Base-by-base conservation (phyloP, 2,329 filamentous ascomycete species). In the Phyllosticta citribraziliensis region DNA sequence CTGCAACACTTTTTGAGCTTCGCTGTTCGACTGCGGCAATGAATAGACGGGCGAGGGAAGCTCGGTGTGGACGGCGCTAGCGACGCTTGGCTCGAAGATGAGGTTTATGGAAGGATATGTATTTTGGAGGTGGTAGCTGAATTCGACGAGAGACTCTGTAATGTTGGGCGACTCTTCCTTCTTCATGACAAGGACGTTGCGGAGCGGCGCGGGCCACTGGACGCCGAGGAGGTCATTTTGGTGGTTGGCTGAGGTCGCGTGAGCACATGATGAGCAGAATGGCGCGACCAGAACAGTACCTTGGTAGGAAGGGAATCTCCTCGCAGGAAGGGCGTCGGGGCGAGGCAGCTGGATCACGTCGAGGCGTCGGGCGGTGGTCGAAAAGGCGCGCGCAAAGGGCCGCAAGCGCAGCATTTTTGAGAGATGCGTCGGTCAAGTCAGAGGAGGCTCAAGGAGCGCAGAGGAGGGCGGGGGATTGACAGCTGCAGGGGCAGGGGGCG, bases 61-160 rank as follows among this genome's bases (percentile, higher is more conserved):
- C 1, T 78, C 77, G 3, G 84, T 78, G 71, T 95, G 89, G 33
- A 97, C 78, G 63, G 86, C 81, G 5, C 81, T 72, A 2, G 93
- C 91, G 17, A 91, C 84, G 56, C 85, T 80, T 2, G 83, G 85
- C 74, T 97, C 94, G 66, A 97, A 86, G 11, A 97, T 84, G 56
- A 97, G 80, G 68, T 90, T 88, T 64, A 92, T 84, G 58, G 84
- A 83, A 0, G 91, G 87, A 73, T 97, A 97, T 63, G 90, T 89
- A 64, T 79, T 80, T 66, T 86, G 84, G 62, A 97, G 83, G 73
- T 97, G 88, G 70, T 79, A 78, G 52, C 79, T 78, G 68, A 85
- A 85, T 67, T 85, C 82, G 63, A 84, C 69, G 47, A 86, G 72
- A 2, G 83, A 82, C 14, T 78, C 72, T 27, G 81, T 83, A 57